Evolutionary conservation across 2,329 filamentous ascomycete species (phyloP).

Genomic region (Shiraia sp.): DNA sequence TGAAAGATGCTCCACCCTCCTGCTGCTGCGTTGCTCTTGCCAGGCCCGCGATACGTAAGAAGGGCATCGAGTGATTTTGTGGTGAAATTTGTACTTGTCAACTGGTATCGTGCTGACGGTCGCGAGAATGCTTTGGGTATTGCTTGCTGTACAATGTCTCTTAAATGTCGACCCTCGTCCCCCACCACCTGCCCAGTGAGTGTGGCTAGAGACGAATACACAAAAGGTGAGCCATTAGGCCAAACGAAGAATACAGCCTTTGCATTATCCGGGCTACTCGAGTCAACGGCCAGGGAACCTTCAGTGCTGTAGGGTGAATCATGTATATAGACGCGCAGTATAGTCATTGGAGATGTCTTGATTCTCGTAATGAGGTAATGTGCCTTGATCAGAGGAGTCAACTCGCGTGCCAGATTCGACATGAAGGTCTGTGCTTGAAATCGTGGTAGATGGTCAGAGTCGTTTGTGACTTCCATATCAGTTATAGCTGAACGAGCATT

Average conservation of each 20-base stretch:
- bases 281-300: constrained; percentile 40
- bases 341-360: constrained; percentile 66
- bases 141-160: constrained; percentile 73
- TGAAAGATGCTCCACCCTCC: constrained; percentile 83
- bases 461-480: constrained; percentile 45
- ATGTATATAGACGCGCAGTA: constrained; percentile 78
- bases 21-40: constrained; percentile 70
- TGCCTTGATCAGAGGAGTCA: constrained; percentile 78
- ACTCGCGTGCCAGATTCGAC: constrained; percentile 72
- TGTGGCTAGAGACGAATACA: constrained; percentile 65
- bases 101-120: constrained; percentile 70
- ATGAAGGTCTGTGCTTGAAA: constrained; percentile 83
- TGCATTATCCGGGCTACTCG: constrained; percentile 58
- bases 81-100: constrained; percentile 69
- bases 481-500: constrained; percentile 27
- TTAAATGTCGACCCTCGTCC: constrained; percentile 58
- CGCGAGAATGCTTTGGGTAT: constrained; percentile 81
- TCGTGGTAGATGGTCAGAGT: constrained; percentile 59
- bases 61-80: constrained; percentile 74
- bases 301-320: constrained; percentile 76
- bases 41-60: constrained; percentile 69
- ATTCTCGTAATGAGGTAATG: constrained; percentile 82
- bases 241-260: constrained; percentile 80
- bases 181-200: constrained; percentile 41
- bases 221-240: constrained; percentile 75